Evolutionary conservation across 2,329 filamentous ascomycete genomes (phyloP), one percentile per base, ranked within the genome.

Genomic region (Colletotrichum sp.): DNA sequence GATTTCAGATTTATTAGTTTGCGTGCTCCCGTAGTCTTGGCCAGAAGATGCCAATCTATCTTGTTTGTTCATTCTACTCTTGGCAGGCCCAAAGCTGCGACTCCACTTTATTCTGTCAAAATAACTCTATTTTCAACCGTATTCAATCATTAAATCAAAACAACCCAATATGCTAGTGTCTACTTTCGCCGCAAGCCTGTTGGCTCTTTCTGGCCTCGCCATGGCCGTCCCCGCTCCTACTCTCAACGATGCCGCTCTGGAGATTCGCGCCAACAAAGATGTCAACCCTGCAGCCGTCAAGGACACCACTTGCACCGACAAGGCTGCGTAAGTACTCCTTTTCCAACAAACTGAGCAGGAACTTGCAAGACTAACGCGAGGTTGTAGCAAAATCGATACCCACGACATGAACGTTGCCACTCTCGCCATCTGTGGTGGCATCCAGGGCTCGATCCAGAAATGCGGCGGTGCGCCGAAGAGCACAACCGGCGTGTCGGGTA

Each of bases 401-500:
- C 88, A 90, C 80, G 89, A 90, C 79, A 84, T 85, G 52, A 86
- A 86, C 76, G 87, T 88, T 12, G 87, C 87, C 5, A 81, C 88
- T 75, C 84, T 89, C 13, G 81, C 79, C 64, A 89, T 89, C 81
- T 90, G 89, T 81, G 86, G 87, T 63, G 86, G 93, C 70, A 89
- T 90, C 74, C 84, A 87, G 0, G 87, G 87, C 10, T 79, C 83
- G 9, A 86, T 87, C 69, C 76, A 81, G 68, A 82, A 84, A 63
- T 90, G 89, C 79, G 83, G 83, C 14, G 88, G 87, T 18, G 77
- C 81, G 7, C 87, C 87, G 1, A 74, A 82, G 18, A 83, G 81
- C 26, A 91, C 89, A 4, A 83, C 81, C 1, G 89, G 89, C 34
- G 78, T 83, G 64, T 86, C 84, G 4, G 88, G 88, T 3, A 89